Evolutionary conservation across 331 rosid genomes (phyloP).

Genomic region (Quercus phellos): DNA sequence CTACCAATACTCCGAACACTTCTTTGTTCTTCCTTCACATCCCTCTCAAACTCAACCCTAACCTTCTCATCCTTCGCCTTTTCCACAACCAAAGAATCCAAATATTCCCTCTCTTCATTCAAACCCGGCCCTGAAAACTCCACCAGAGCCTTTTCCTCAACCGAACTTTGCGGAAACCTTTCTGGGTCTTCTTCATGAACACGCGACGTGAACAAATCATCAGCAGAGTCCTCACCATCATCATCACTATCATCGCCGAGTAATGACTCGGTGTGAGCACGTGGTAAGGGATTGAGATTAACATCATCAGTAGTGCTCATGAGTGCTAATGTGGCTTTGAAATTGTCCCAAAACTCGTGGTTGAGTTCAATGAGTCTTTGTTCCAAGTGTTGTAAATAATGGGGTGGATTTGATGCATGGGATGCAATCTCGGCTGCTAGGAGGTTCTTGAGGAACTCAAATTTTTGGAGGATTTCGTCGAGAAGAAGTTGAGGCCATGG

Average conservation of each 20-base stretch:
- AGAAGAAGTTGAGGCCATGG: neutral
- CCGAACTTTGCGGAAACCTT: neutral
- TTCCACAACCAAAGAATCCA: constrained; percentile 14
- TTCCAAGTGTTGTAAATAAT: constrained; percentile 28
- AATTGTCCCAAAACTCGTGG: constrained; percentile 19
- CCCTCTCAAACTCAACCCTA: neutral
- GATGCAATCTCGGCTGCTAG: constrained; percentile 48
- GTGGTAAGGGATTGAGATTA: constrained; percentile 20
- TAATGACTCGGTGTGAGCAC: constrained; percentile 49
- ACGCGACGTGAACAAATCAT: neutral
- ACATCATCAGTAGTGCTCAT: neutral
- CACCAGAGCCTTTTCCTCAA: constrained; percentile 5
- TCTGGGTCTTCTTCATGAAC: constrained; percentile 16
- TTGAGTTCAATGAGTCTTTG: constrained; percentile 21
- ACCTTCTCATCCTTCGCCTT: neutral
- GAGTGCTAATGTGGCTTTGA: neutral
- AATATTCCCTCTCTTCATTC: constrained; percentile 10
- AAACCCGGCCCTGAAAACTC: constrained; percentile 20
- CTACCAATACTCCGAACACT: neutral
- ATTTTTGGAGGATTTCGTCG: constrained; percentile 28
- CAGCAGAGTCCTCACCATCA: constrained; percentile 30
- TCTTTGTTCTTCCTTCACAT: constrained; percentile 1
- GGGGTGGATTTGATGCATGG: constrained; percentile 27
- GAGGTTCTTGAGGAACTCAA: constrained; percentile 36
- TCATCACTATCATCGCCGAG: constrained; percentile 41